Base-by-base conservation (phyloP, 225 moss, liverwort and hornwort species). In the Thuidium tamariscinum region DNA sequence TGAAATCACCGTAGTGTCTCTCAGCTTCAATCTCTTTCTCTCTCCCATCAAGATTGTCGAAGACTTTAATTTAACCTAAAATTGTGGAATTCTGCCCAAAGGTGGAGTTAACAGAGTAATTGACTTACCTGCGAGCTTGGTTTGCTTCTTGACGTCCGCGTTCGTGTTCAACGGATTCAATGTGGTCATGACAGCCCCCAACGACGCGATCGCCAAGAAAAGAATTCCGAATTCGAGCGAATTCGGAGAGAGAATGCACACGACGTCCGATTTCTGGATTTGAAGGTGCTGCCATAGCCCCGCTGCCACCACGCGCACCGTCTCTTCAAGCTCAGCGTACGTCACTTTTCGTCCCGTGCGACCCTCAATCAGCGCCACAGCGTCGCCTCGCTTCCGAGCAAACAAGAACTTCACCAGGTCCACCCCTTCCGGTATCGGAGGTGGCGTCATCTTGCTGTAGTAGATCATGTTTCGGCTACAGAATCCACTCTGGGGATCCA, bases 131-230 rank as follows among this genome's bases (percentile, higher is more conserved):
- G 90, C 86, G 48, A 82, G 80, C 10, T 60, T 79, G 26, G 83
- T 67, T 63, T 88, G 91, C 84, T 93, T 93, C 74, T 87, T 87
- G 56, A 93, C 74, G 41, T 93, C 93, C 22, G 83, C 85, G 39
- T 73, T 71, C 29, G 93, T 93, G 61, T 89, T 90, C 63, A 93
- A 89, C 27, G 90, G 90, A 69, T 93, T 93, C 73, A 86, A 39
- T 36, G 93, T 69, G 57, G 93, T 91, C 85, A 82, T 71, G 48
- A 93, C 23, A 9, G 69, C 93, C 48, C 93, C 93, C 78, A 89
- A 49, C 26, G 90, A 87, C 56, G 87, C 84, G 56, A 89, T 87
- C 32, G 93, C 93, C 21, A 93, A 54, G 82, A 93, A 89, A 39
- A 91, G 67, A 63, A 93, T 75, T 17, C 12, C 60, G 56, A 93